Evolutionary conservation across 164 flowering plant species (phyloP).

Genomic region (Dillenia turbinata): DNA sequence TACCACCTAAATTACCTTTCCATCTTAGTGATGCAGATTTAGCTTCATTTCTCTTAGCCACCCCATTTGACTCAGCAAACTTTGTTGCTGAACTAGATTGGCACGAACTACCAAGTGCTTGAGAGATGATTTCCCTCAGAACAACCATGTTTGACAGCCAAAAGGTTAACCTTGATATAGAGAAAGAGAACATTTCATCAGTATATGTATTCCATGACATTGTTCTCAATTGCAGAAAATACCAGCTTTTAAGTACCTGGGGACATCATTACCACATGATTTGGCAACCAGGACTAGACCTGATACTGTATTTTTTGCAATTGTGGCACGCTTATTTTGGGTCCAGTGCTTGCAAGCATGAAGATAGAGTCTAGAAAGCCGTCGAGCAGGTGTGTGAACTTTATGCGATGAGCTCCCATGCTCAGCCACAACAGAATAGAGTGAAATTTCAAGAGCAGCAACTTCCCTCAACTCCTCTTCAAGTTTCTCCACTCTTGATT

Average conservation of each 20-base stretch:
- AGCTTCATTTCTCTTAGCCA: constrained; percentile 31
- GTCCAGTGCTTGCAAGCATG: constrained; percentile 95
- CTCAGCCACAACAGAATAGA: constrained; percentile 91
- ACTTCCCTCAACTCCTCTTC: constrained; percentile 94
- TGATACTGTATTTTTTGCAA: constrained; percentile 84
- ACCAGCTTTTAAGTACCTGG: constrained; percentile 51
- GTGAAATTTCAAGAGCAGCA: constrained; percentile 93
- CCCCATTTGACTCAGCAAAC: constrained; percentile 41
- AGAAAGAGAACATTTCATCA: constrained; percentile 2
- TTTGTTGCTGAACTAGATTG: constrained; percentile 33
- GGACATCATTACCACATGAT: constrained; percentile 90
- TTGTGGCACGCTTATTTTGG: constrained; percentile 68
- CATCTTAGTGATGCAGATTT: constrained; percentile 38
- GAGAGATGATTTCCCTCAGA: constrained; percentile 77
- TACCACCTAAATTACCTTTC: constrained; percentile 40
- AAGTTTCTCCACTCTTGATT: constrained; percentile 68
- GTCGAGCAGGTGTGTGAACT: constrained; percentile 97
- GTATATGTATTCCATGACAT: constrained; percentile 7
- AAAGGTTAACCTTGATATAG: constrained; percentile 67
- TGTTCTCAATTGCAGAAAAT: neutral
- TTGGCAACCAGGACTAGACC: constrained; percentile 85
- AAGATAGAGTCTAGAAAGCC: constrained; percentile 87
- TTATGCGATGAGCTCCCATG: constrained; percentile 98
- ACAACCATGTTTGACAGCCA: constrained; percentile 93
- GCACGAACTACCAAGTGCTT: constrained; percentile 72